Evolutionary conservation across 2,329 filamentous ascomycete genomes (phyloP), one percentile per base, ranked within the genome.

Genomic region (Penicillium freii): DNA sequence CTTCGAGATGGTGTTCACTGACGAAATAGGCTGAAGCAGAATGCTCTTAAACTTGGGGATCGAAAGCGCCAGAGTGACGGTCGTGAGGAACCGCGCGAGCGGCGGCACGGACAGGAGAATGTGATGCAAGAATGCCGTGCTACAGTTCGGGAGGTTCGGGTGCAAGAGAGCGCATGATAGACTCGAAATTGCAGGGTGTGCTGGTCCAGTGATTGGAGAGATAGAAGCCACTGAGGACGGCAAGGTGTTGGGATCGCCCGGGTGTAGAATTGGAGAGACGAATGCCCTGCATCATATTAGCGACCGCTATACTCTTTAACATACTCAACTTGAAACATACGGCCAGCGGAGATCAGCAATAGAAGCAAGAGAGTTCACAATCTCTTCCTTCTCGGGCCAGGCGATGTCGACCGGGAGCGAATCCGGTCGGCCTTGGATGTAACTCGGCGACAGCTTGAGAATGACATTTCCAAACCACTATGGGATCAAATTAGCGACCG

Each of bases 141-240:
- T 83, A 74, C 93, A 99, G 19, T 90, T 96, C 1, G 93, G 92
- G 67, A 96, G 90, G 19, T 84, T 81, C 0, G 93, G 92, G 71
- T 99, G 93, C 2, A 97, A 84, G 2, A 93, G 83, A 1, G 93
- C 93, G 76, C 94, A 99, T 43, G 91, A 93, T 21, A 97, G 84
- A 27, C 87, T 88, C 10, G 84, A 87, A 72, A 96, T 93, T 42
- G 91, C 86, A 1, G 93, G 93, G 69, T 97, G 93, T 0, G 93
- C 93, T 29, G 89, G 84, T 1, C 89, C 87, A 1, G 91, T 91
- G 54, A 97, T 85, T 0, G 92, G 90, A 0, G 87, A 82, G 56
- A 97, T 87, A 13, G 83, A 77, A 23, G 96, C 82, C 4, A 86
- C 80, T 4, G 82, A 71, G 0, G 89, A 85, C 0, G 95, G 84